Evolutionary conservation across 2,329 filamentous ascomycete genomes (phyloP).

Genomic region (Neonectria magnoliae): DNA sequence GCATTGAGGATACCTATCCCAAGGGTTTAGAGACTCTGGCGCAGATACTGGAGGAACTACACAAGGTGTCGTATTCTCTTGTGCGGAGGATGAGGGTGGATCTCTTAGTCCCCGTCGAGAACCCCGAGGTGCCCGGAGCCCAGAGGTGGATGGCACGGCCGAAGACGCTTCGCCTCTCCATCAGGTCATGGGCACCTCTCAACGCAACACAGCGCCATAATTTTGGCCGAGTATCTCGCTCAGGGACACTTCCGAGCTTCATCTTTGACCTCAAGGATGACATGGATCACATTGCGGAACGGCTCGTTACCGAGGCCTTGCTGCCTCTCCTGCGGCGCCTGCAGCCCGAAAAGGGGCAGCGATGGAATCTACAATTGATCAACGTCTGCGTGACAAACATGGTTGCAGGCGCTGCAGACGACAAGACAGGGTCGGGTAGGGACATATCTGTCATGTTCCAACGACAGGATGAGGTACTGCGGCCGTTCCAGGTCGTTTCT

Average conservation of each 20-base stretch:
- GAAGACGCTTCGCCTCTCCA: constrained; percentile 82
- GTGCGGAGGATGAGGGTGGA: constrained; percentile 83
- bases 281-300: constrained; percentile 70
- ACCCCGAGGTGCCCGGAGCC: constrained; percentile 44
- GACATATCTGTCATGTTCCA: constrained; percentile 88
- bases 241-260: constrained; percentile 76
- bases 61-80: constrained; percentile 74
- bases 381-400: constrained; percentile 93
- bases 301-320: constrained; percentile 74
- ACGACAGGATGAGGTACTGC: constrained; percentile 74
- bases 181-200: constrained; percentile 65
- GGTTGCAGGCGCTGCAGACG: constrained; percentile 64
- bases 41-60: constrained; percentile 74
- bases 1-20: constrained; percentile 89
- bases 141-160: constrained; percentile 80
- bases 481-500: constrained; percentile 68
- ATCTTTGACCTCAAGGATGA: constrained; percentile 72
- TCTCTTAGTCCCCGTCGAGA: constrained; percentile 65
- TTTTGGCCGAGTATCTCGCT: constrained; percentile 79
- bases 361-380: constrained; percentile 84
- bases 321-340: constrained; percentile 79
- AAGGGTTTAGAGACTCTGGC: constrained; percentile 72
- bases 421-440: constrained; percentile 67
- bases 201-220: constrained; percentile 60
- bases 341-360: constrained; percentile 70